Evolutionary conservation across 257 asterid species (phyloP), one percentile per base, ranked within the genome.

Genomic region (Misopates orontium): DNA sequence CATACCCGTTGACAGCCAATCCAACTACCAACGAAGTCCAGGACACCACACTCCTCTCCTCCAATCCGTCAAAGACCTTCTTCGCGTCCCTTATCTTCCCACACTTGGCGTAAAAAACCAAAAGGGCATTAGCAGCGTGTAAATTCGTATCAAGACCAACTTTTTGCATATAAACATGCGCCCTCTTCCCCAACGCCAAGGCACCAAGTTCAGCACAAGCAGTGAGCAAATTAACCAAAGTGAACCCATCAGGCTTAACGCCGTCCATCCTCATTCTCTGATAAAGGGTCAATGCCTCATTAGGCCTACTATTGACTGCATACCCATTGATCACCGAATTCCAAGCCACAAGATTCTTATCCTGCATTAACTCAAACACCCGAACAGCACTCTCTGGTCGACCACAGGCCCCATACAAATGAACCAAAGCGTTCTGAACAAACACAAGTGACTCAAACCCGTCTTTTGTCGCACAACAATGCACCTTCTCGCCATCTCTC

Each of bases 131-230:
- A 4, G 80, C 79, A 41, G 90, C 95, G 24, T 80, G 89, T 62
- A 77, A 45, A 50, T 87, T 90, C 77, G 66, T 79, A 44, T 87
- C 88, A 72, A 87, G 66, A 31, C 97, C 95, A 6, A 75, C 66
- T 68, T 90, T 90, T 59, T 71, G 64, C 91, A 87, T 80, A 61
- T 82, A 87, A 49, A 73, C 82, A 55, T 90, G 95, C 0, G 83
- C 83, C 74, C 95, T 80, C 73, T 83, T 69, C 23, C 97, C 94
- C 73, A 90, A 74, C 52, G 88, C 84, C 71, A 85, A 76, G 4
- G 90, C 94, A 67, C 97, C 94, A 23, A 87, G 86, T 58, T 87
- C 95, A 47, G 97, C 85, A 52, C 87, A 81, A 16, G 95, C 94
- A 8, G 91, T 87, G 22, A 90, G 82, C 85, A 90, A 76, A 59